Base-by-base conservation (phyloP, 2,329 filamentous ascomycete genomes). In the Monosporascus cannonballus region DNA sequence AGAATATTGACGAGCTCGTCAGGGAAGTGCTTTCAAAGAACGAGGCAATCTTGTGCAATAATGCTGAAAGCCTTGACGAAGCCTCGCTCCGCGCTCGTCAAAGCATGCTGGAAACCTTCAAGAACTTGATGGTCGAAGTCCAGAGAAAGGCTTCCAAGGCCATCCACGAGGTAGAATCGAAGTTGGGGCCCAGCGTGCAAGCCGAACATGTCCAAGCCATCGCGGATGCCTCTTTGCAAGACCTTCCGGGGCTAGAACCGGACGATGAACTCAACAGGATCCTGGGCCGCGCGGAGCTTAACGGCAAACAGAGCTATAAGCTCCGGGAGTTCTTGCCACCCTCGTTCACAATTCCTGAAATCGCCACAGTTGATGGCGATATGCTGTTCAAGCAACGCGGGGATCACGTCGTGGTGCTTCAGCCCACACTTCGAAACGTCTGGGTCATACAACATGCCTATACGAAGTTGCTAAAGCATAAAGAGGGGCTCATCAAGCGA, bases 381-480 rank as follows among this genome's bases (percentile, higher is more conserved):
- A 30, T 9, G 22, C 41, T 7, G 22, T 15, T 11, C 34, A 45
- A 18, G 24, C 22, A 47, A 5, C 18, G 41, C 9, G 24, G 24
- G 3, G 30, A 27, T n/a, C 30, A 48, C 17, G 22, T 51, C 2
- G 53, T 58, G 14, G 37, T 55, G 25, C 42, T 60, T 30, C 48
- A 54, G 9, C 50, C 56, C 17, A 60, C 58, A 3, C 39, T 56
- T 17, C 56, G 58, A 15, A 60, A 60, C 25, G 56, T 60, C 17
- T 56, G 53, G 56, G 56, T 60, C 3, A 4, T 60, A 17, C 56
- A 58, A 30, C 56, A 60, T 27, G 58, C 58, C 18, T 58, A 56
- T 41, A 42, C 46, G 2, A 55, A 42, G 30, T 41, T 60, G 15
- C n/a, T 53, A 7, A 48, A 51, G 3, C 37, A 60, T 27, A 60